phyloP scores from a whole-genome alignment of 495 filamentous ascomycete species.

The Talaromyces stipitatus region DNA sequence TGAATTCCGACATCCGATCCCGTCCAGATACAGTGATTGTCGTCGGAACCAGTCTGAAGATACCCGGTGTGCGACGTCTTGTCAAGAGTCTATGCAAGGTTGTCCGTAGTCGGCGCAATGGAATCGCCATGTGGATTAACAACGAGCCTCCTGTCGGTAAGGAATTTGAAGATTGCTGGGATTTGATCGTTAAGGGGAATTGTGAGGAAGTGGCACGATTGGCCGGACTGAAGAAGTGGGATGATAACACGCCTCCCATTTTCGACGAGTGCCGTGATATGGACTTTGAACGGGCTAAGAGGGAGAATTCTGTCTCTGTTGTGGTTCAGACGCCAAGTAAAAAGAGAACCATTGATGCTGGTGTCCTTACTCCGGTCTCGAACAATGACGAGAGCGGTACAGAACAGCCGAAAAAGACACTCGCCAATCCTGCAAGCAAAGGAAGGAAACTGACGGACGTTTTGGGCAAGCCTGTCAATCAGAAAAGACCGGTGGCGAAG shows the following conservation, averaged over 20 bases:
- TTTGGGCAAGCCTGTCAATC: slow-evolving; percentile 12
- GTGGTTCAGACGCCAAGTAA: slow-evolving; percentile 45
- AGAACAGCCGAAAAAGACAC: slow-evolving; percentile 14
- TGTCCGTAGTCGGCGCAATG: slow-evolving; percentile 70
- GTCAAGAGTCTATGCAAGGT: slow-evolving; percentile 84
- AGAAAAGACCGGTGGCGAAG: slow-evolving; percentile 10
- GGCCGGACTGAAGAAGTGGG: slow-evolving; percentile 66
- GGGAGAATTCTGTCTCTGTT: slow-evolving; percentile 26
- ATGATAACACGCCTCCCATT: slow-evolving; percentile 48
- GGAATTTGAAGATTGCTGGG: slow-evolving; percentile 87
- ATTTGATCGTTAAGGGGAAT: slow-evolving; percentile 77
- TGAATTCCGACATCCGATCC: slow-evolving; percentile 71
- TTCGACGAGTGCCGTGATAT: slow-evolving; percentile 37
- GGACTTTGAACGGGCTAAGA: slow-evolving; percentile 27
- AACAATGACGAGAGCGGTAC: slow-evolving; percentile 31
- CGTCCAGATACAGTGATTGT: slow-evolving; percentile 89
- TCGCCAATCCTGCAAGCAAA: slow-evolving; percentile 20
- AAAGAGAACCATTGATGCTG: slow-evolving; percentile 24
- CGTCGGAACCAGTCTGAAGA: slow-evolving; percentile 90
- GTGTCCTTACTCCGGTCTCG: slow-evolving; percentile 57
- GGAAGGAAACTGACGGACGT: slow-evolving; percentile 19
- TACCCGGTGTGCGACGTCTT: slow-evolving; percentile 82
- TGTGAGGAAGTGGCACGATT: slow-evolving; percentile 81
- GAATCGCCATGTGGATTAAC: slow-evolving; percentile 94
- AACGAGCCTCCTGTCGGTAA: slow-evolving; percentile 71